Base-by-base conservation (phyloP, 208 protist species). In the Crithidia thermophila region DNA sequence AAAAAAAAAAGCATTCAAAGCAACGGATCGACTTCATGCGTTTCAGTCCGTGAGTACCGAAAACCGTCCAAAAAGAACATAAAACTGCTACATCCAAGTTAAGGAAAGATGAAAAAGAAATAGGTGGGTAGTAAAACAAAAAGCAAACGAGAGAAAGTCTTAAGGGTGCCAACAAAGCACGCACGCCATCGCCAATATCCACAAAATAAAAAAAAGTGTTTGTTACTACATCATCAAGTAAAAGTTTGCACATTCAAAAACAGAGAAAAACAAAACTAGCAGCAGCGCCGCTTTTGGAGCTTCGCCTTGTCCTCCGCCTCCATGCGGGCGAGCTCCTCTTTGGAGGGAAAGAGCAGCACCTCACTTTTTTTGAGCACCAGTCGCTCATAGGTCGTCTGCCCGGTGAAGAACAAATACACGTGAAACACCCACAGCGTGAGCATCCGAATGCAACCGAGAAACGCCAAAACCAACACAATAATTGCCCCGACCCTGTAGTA, bases 361-460 rank as follows among this genome's bases (percentile, higher is more conserved):
- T 4, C 16, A 9, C 36, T 46, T 14, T 23, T 6, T 6, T 28
- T 37, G 4, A 23, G 23, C 46, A 83, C 37, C 20, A 93, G 82
- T 46, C 75, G 81, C 27, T 85, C 69, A 61, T 87, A 93, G 14
- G 89, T 94, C 42, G 82, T 83, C 43, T 77, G 43, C 33, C 63
- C 68, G 10, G 51, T 30, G 20, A 70, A 61, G 21, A 50, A 59
- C 72, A 85, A 75, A 25, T 62, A 71, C 10, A 86, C 60, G 71
- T 94, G 89, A 62, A 91, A 94, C 10, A 49, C 50, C 27, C 90
- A 50, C 25, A 94, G 63, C 36, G 91, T 79, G 27, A 78, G 6
- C 14, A 92, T 53, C 31, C 84, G 84, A 2, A 50, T 56, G 8
- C 74, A 27, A 33, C 55, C 74, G 11, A 82, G 14, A 14, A 82